These are phyloP conservation scores for Chlorociboria aeruginascens DNA, from an alignment of 495 filamentous ascomycete species.

Conservation along the genomic window DNA sequence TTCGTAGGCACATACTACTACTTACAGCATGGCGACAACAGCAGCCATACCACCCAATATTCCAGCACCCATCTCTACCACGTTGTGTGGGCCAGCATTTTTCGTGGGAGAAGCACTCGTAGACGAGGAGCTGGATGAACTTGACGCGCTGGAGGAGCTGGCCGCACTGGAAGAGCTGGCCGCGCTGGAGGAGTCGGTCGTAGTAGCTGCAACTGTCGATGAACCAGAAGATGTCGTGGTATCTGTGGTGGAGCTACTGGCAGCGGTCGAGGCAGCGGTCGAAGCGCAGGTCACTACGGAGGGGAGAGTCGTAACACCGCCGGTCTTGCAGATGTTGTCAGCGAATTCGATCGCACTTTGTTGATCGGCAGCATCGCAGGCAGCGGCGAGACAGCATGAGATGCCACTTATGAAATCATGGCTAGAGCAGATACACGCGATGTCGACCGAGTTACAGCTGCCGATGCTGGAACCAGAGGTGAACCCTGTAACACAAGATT, in stretches of 20 bases:
- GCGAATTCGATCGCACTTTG: conserved; percentile 24
- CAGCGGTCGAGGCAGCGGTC: not conserved
- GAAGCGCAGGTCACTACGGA: conserved; percentile 12
- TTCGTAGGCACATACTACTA: not conserved
- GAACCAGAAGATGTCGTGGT: not conserved
- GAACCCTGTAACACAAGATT: conserved; percentile 39
- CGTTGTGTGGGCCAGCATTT: conserved; percentile 8
- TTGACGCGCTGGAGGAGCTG: not conserved
- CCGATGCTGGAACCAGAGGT: conserved; percentile 31
- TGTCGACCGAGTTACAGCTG: conserved; percentile 41
- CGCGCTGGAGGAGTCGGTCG: not conserved
- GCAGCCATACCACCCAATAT: conserved; percentile 16
- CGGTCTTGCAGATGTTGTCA: conserved; percentile 22
- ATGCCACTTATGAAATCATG: conserved; percentile 46
- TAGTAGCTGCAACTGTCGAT: not conserved
- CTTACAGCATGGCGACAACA: conserved; percentile 11
- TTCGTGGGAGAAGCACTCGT: conserved; percentile 1
- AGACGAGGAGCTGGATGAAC: not conserved
- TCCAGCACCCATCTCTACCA: conserved; percentile 8
- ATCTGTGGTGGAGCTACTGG: not conserved
- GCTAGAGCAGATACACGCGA: conserved; percentile 57
- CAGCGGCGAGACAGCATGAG: conserved; percentile 50
- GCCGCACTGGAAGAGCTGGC: not conserved
- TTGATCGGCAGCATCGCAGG: conserved; percentile 45
- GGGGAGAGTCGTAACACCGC: conserved; percentile 26